Evolutionary conservation across 176 grass and related monocot genomes (phyloP).

Genomic region (Saccharum spontaneum): DNA sequence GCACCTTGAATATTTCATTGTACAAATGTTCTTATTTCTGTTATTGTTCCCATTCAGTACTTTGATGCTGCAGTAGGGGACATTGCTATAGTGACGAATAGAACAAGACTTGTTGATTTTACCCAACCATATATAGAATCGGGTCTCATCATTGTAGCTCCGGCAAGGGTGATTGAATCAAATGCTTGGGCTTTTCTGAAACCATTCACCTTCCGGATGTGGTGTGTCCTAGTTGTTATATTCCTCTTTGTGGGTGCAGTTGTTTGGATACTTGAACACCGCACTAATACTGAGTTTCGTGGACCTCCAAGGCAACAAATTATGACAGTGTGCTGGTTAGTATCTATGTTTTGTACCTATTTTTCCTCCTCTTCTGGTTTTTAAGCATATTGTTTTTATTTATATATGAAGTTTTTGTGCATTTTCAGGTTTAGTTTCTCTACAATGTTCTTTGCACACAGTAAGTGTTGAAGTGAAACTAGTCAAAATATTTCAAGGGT

Average conservation of each 20-base stretch:
- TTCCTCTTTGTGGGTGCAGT: conserved; percentile 81
- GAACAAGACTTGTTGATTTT: conserved; percentile 86
- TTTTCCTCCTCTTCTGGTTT: neutral
- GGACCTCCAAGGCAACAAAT: conserved; percentile 79
- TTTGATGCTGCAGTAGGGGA: conserved; percentile 85
- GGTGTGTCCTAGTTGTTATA: conserved; percentile 60
- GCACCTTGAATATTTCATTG: conserved; percentile 4
- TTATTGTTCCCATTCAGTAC: conserved; percentile 41
- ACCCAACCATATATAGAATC: conserved; percentile 85
- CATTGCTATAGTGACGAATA: conserved; percentile 71
- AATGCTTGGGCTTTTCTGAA: conserved; percentile 91
- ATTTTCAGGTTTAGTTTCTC: conserved; percentile 97
- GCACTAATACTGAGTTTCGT: conserved; percentile 76
- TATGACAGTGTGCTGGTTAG: conserved; percentile 82
- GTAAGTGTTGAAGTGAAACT: conserved; percentile 53
- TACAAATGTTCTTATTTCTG: conserved; percentile 20
- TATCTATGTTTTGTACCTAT: conserved; percentile 2
- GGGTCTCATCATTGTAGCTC: conserved; percentile 71
- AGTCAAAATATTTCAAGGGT: conserved; percentile 9
- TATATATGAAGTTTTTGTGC: conserved; percentile 19
- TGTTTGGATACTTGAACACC: conserved; percentile 92
- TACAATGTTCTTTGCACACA: conserved; percentile 84
- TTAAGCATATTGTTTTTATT: neutral
- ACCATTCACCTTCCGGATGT: conserved; percentile 84
- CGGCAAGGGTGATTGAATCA: conserved; percentile 56